Conservation (phyloP, 345 rosid genomes). For the Eucalyptus tenuipes region DNA sequence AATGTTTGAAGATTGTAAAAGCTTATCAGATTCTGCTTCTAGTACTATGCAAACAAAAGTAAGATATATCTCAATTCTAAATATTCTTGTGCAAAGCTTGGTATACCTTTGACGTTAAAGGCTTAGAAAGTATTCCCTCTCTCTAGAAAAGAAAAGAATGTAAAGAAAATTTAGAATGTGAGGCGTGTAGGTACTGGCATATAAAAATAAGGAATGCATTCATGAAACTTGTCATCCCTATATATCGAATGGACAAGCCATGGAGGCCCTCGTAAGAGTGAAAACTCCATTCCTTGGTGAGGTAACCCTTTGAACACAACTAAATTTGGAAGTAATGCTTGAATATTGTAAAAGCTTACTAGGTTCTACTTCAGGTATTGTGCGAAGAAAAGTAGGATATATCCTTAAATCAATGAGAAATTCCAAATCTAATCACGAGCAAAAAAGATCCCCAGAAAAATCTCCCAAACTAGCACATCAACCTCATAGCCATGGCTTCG, state of each 20-base stretch:
- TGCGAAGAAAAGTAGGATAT: background rate
- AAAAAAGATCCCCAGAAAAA: background rate
- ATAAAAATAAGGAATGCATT: too few relatives aligned
- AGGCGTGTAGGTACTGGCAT: rapidly evolving
- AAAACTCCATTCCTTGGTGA: too few relatives aligned
- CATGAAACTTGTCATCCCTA: too few relatives aligned
- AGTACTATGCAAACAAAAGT: background rate
- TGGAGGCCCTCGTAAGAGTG: too few relatives aligned
- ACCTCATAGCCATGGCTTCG: background rate
- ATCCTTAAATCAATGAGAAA: background rate
- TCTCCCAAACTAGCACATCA: background rate
- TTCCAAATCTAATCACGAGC: background rate
- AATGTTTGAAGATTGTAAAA: background rate
- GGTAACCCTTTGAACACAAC: too few relatives aligned
- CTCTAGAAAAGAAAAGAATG: too few relatives aligned
- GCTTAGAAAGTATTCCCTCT: too few relatives aligned
- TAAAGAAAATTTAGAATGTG: too few relatives aligned
- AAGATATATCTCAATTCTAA: background rate
- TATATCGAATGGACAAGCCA: too few relatives aligned
- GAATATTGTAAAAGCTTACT: background rate
- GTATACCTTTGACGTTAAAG: too few relatives aligned
- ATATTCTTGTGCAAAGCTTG: too few relatives aligned
- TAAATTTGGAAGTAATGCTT: background rate
- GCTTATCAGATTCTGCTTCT: background rate
- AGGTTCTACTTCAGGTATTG: background rate